phyloP scores from a whole-genome alignment of 192 early-diverging fungal species.

The Coemansia sp. region DNA sequence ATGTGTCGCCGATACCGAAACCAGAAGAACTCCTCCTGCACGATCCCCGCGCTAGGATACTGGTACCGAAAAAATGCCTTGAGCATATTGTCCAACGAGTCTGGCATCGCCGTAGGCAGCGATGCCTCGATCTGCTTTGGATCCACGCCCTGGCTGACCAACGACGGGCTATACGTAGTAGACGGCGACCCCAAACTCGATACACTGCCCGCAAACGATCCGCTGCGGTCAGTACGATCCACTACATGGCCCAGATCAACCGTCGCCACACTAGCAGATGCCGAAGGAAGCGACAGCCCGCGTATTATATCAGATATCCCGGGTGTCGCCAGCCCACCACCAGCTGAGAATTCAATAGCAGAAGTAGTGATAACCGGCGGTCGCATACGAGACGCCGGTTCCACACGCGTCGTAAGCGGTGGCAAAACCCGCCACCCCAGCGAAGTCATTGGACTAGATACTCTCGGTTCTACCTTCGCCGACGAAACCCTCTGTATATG shows the following conservation, averaged over 20 bases:
- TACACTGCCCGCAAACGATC: conserved; percentile 32
- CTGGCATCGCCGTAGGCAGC: conserved; percentile 36
- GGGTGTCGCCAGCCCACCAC: conserved; percentile 2
- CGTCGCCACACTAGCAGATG: background rate
- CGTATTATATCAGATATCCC: conserved; percentile 20
- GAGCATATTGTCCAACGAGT: conserved; percentile 53
- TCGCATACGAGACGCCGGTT: background rate
- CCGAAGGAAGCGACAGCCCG: conserved; percentile 12
- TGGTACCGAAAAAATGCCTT: conserved; percentile 56
- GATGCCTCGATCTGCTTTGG: conserved; percentile 40
- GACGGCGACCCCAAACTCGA: conserved; percentile 34
- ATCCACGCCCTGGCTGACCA: conserved; percentile 27
- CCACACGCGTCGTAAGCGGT: background rate
- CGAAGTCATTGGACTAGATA: conserved; percentile 20
- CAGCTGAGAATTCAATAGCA: background rate
- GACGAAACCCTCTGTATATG: background rate
- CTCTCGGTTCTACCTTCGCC: background rate
- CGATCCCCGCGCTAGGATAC: conserved; percentile 51
- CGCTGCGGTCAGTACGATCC: conserved; percentile 37
- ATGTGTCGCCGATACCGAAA: conserved; percentile 51
- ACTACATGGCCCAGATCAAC: background rate
- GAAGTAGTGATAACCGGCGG: background rate
- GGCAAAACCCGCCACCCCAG: conserved; percentile 31
- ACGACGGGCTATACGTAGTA: conserved; percentile 35
- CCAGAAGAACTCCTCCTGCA: conserved; percentile 56